Conservation (phyloP, 2,329 filamentous ascomycete genomes). For the Cladophialophora psammophila region DNA sequence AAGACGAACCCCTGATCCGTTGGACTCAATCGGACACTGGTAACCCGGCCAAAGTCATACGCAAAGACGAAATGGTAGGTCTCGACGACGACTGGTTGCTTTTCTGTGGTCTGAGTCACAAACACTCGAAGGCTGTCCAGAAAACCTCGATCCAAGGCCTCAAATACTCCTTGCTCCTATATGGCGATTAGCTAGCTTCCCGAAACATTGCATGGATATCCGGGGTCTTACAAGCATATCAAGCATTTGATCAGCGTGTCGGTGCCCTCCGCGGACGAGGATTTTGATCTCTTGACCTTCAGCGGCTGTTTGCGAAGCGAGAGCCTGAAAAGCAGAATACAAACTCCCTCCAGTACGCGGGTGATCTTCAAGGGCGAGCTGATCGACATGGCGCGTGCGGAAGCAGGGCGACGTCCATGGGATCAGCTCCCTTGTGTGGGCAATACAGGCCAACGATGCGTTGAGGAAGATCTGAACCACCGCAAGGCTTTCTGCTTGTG, state of each 20-base stretch:
- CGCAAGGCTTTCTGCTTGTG: constrained; percentile 32
- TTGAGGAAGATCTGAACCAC: constrained; percentile 39
- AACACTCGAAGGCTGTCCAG: constrained; percentile 57
- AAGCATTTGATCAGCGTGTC: constrained; percentile 53
- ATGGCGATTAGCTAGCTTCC: constrained; percentile 39
- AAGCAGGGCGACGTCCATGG: constrained; percentile 35
- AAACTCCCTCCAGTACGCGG: constrained; percentile 40
- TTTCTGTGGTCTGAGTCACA: constrained; percentile 51
- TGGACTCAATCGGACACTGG: constrained; percentile 42
- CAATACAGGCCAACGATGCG: constrained; percentile 37
- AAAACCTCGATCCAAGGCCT: constrained; percentile 52
- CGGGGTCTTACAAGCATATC: constrained; percentile 54
- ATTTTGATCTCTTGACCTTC: constrained; percentile 49
- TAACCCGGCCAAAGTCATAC: constrained; percentile 48
- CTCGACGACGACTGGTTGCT: constrained; percentile 54
- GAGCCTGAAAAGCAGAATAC: constrained; percentile 32
- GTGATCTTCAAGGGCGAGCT: constrained; percentile 22
- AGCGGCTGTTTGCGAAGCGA: background rate
- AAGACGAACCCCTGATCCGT: constrained; percentile 45
- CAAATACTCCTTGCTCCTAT: constrained; percentile 60
- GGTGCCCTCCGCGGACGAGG: constrained; percentile 50
- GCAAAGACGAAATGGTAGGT: constrained; percentile 59
- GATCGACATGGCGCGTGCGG: constrained; percentile 33
- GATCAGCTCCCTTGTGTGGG: constrained; percentile 36
- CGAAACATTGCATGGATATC: background rate